These are phyloP conservation scores for Eucalyptus cloeziana DNA, from an alignment of 345 rosid genomes.

Conservation along the genomic window DNA sequence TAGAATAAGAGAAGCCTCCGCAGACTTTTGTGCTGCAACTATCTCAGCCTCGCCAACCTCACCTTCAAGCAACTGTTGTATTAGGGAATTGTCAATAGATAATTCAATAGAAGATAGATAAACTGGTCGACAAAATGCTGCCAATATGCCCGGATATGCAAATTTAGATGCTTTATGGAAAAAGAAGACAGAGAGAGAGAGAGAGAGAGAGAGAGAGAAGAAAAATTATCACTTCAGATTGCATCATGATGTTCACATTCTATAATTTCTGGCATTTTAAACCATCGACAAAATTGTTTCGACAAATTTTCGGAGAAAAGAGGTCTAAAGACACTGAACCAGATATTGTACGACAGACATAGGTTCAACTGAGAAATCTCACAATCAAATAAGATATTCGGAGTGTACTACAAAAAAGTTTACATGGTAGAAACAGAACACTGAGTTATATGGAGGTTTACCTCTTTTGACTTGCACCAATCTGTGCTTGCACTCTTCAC, in stretches of 20 bases:
- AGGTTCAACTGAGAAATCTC: background rate
- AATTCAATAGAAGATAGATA: background rate
- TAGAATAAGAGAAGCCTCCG: constrained; percentile 52
- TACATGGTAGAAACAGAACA: background rate
- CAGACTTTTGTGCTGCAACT: constrained; percentile 47
- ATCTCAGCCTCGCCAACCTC: constrained; percentile 67
- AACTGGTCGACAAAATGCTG: background rate
- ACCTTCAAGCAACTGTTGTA: constrained; percentile 53
- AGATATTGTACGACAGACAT: background rate
- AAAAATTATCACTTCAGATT: background rate
- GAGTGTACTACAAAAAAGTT: background rate
- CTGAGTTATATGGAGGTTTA: background rate
- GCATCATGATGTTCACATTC: background rate
- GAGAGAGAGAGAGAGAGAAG: background rate
- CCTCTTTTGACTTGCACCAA: constrained; percentile 48
- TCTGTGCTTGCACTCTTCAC: constrained; percentile 22
- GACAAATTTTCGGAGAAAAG: background rate
- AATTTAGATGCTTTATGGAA: background rate
- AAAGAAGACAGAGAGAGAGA: too few species aligned
- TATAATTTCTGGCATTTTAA: background rate
- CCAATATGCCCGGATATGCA: background rate
- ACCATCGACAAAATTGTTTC: background rate
- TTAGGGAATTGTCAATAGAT: background rate
- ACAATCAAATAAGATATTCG: background rate
- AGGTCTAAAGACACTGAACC: background rate